A percentile compares a stretch with the other conserved stretches of the same genome.
Conservation (phyloP, 257 asterid species). For the Gynochthodes officinalis region DNA sequence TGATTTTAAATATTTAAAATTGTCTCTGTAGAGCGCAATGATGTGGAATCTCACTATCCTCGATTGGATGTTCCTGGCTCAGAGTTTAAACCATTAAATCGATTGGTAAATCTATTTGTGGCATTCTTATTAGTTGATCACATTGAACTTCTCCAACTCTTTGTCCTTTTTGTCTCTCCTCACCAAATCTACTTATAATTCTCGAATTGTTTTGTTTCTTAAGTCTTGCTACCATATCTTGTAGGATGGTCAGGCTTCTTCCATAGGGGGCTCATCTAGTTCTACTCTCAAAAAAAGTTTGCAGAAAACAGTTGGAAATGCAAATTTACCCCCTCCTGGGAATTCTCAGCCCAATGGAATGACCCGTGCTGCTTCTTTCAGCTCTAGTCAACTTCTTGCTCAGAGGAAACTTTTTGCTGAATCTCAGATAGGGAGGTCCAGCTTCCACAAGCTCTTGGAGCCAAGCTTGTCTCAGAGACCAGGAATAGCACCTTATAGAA, state of each 20-base stretch:
- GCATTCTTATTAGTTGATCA: not conserved
- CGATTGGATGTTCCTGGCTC: conserved; percentile 67
- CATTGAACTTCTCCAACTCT: not conserved
- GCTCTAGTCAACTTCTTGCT: conserved; percentile 56
- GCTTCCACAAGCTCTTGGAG: conserved; percentile 86
- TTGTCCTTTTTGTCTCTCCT: not conserved
- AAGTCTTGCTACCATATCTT: conserved; percentile 5
- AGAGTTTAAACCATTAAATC: conserved; percentile 54
- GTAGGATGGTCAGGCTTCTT: conserved; percentile 55
- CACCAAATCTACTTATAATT: not conserved
- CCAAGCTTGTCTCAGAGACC: conserved; percentile 83
- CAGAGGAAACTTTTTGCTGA: conserved; percentile 82
- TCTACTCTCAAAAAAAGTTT: conserved; percentile 28
- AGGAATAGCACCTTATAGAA: conserved; percentile 92
- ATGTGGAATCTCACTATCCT: conserved; percentile 77
- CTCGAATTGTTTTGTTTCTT: too few relatives aligned
- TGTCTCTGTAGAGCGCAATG: conserved; percentile 54
- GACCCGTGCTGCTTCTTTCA: too few relatives aligned
- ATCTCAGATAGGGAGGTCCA: conserved; percentile 80
- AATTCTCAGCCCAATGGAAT: conserved; percentile 39
- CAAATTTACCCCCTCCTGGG: conserved; percentile 40
- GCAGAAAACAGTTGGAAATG: conserved; percentile 42
- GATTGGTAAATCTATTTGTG: conserved; percentile 46
- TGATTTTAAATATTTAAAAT: conserved; percentile 4
- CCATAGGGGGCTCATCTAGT: conserved; percentile 27